Evolutionary conservation across 148 eudicot genomes (phyloP).

Genomic region (Amaranthus hypochondriacus): DNA sequence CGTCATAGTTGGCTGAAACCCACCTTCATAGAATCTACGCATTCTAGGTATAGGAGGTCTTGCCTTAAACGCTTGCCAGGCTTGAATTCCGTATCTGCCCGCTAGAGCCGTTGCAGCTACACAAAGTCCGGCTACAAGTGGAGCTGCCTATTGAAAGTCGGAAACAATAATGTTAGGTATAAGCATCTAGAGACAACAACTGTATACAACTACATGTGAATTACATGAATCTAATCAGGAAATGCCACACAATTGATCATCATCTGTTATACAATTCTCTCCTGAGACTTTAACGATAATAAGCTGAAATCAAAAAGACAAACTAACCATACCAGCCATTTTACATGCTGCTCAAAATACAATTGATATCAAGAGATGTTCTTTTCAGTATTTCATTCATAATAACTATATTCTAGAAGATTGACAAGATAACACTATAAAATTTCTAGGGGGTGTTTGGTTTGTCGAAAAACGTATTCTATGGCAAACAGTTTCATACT

Average conservation of each 20-base stretch:
- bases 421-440: no score
- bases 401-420: no score
- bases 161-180: background rate
- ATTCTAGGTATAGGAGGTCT: constrained; percentile 54
- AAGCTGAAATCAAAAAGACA: background rate
- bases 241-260: background rate
- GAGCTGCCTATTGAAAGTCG: constrained; percentile 37
- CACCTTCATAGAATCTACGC: constrained; percentile 80
- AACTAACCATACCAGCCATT: background rate
- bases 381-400: no score
- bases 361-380: background rate
- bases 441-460: no score
- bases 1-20: constrained; percentile 73
- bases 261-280: no score
- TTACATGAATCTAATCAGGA: background rate
- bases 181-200: background rate
- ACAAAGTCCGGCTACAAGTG: constrained; percentile 64
- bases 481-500: no score
- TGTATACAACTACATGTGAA: background rate
- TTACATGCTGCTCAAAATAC: background rate
- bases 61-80: constrained; percentile 91
- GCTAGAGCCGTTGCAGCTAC: constrained; percentile 80
- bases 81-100: constrained; percentile 65
- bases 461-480: no score
- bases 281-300: no score